These are phyloP conservation scores for Pisolithus orientalis DNA, from an alignment of 768 basidiomycete species.

Conservation along the genomic window DNA sequence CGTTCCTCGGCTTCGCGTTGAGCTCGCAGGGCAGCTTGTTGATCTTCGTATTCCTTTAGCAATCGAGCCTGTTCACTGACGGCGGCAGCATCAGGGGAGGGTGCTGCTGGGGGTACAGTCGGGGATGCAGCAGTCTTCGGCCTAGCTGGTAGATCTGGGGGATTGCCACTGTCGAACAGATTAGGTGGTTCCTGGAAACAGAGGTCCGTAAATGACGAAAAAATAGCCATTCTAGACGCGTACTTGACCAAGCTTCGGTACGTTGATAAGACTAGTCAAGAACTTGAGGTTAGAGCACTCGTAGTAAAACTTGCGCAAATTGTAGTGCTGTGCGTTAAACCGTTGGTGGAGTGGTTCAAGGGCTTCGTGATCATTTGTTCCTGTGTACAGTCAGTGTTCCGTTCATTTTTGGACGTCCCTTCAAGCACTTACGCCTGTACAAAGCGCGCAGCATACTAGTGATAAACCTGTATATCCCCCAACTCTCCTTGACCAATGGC, in stretches of 20 bases:
- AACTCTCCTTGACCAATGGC: constrained; percentile 97
- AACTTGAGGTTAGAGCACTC: constrained; percentile 99
- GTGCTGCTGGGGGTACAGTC: constrained; percentile 64
- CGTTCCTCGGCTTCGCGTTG: constrained; percentile 81
- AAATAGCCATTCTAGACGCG: not conserved
- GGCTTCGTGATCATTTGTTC: constrained; percentile 84
- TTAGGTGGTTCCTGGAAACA: constrained; percentile 86
- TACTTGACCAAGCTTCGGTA: constrained; percentile 93
- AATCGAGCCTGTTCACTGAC: constrained; percentile 89
- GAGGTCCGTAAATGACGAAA: not conserved
- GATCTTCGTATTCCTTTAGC: constrained; percentile 94
- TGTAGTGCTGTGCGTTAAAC: constrained; percentile 87
- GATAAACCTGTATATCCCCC: constrained; percentile 98
- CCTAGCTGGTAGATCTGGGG: constrained; percentile 84
- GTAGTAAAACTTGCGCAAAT: constrained; percentile 95
- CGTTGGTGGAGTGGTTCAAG: constrained; percentile 84
- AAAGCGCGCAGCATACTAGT: constrained; percentile 98
- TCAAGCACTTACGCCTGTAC: constrained; percentile 67
- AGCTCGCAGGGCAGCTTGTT: constrained; percentile 81
- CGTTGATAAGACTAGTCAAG: constrained; percentile 94
- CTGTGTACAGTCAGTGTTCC: constrained; percentile 35
- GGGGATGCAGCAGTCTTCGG: constrained; percentile 50
- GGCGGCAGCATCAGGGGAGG: constrained; percentile 62
- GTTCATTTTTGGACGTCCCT: not conserved
- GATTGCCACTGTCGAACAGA: constrained; percentile 71